Evolutionary conservation across 306 rosid species (phyloP), one percentile per base, ranked within the genome.

Genomic region (Luffa acutangula): DNA sequence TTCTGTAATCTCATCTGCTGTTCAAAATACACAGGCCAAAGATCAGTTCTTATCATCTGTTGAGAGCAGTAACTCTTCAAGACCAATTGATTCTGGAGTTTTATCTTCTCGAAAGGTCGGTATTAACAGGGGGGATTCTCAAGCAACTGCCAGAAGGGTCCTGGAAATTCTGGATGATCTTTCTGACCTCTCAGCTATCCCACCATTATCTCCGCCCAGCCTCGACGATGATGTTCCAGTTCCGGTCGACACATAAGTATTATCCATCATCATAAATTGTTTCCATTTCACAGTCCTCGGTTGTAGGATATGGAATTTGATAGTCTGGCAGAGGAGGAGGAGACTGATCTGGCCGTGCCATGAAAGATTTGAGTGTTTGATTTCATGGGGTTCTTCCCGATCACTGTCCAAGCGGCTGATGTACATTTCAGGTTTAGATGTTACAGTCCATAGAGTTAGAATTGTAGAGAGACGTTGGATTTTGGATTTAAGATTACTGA

Each of bases 341-440:
- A 83, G 77, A 74, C 82, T 82, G 62, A 81, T 83, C 77, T 56
- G n/a, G 64, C 49, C 60, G 33, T 52, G 64, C 81, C 71, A 79
- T 76, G 87, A 54, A 42, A 78, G 82, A 56, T 83, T 81, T 81
- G 39, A 18, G 60, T 69, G 65, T 80, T 84, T 52, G 79, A 78
- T 81, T 82, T 78, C 81, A 21, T 75, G 87, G 87, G 86, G 80
- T 48, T 89, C 84, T 88, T 89, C 89, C 90, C 88, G 90, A 92
- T 90, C 98, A 79, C 87, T 90, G 87, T 85, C 96, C 96, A 86
- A 91, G 93, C 89, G 89, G 96, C 90, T 87, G 85, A 71, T 81
- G 97, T 90, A 89, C 80, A 90, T 90, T 90, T 80, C 89, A 76
- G 89, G 88, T 83, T 83, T 86, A 90, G 94, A 88, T 75, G 67